Conservation (phyloP, 371 early-diverging fungal species). For the Fennellomyces sp. region DNA sequence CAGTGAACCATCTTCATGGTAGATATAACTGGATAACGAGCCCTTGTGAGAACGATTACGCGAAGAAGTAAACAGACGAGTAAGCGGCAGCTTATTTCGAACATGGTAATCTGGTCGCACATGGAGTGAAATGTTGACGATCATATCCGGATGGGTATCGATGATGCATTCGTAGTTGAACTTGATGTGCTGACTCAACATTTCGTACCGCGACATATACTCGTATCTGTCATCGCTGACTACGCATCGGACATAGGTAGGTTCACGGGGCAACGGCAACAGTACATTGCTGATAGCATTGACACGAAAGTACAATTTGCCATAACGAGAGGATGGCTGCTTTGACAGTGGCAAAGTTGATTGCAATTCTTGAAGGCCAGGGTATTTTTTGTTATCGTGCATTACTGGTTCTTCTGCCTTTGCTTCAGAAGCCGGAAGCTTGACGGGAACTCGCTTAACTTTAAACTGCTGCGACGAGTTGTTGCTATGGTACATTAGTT, state of each 20-base stretch:
- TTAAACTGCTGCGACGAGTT: not conserved
- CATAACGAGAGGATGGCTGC: constrained; percentile 6
- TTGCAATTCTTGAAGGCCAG: not conserved
- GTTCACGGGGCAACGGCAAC: constrained; percentile 44
- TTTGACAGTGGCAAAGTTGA: not conserved
- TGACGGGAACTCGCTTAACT: constrained; percentile 10
- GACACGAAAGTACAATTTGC: constrained; percentile 45
- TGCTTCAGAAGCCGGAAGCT: not conserved
- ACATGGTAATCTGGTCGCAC: constrained; percentile 49
- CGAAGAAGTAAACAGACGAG: constrained; percentile 30
- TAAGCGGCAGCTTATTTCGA: constrained; percentile 23
- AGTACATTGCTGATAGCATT: constrained; percentile 38
- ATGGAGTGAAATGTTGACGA: constrained; percentile 43
- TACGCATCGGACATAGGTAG: constrained; percentile 47
- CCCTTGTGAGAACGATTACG: constrained; percentile 39
- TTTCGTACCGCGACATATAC: constrained; percentile 49
- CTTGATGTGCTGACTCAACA: constrained; percentile 21
- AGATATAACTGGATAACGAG: constrained; percentile 41
- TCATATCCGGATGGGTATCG: constrained; percentile 40
- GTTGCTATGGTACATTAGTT: not conserved
- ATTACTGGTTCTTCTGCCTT: not conserved
- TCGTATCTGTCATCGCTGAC: constrained; percentile 52
- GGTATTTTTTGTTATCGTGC: not conserved
- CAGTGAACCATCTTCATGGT: constrained; percentile 48
- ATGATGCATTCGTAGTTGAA: constrained; percentile 47